Conservation (phyloP, 2,329 filamentous ascomycete genomes). For the Lasiodiplodia hormozganensis region DNA sequence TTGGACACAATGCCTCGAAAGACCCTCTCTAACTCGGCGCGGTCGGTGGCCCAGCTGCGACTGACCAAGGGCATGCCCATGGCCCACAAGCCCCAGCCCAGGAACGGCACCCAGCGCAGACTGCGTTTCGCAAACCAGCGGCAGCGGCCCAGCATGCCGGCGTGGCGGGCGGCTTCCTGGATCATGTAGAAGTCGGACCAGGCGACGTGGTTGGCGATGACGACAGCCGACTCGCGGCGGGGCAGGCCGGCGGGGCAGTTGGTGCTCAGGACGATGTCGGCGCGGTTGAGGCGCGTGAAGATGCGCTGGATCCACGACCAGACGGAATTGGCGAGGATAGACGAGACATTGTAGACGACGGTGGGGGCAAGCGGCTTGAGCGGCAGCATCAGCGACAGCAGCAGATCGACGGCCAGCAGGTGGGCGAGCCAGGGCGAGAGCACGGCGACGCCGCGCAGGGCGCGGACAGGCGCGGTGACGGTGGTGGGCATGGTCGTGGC, state of each 20-base stretch:
- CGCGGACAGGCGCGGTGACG: conserved; percentile 32
- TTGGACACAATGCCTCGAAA: conserved; percentile 61
- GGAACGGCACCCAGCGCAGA: conserved; percentile 64
- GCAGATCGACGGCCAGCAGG: conserved; percentile 60
- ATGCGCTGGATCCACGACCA: conserved; percentile 66
- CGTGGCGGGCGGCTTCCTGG: conserved; percentile 61
- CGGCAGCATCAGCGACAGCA: conserved; percentile 46
- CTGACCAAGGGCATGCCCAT: conserved; percentile 71
- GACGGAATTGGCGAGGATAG: conserved; percentile 60
- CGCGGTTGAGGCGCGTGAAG: conserved; percentile 63
- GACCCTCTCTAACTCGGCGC: conserved; percentile 62
- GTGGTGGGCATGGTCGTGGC: not conserved
- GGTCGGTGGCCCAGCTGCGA: conserved; percentile 65
- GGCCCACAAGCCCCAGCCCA: conserved; percentile 70
- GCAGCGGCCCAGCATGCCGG: conserved; percentile 66
- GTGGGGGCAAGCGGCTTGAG: conserved; percentile 49
- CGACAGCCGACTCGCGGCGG: conserved; percentile 64
- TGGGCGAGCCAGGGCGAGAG: conserved; percentile 61
- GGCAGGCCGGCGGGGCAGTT: conserved; percentile 52
- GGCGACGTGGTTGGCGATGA: conserved; percentile 66
- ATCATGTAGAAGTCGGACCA: conserved; percentile 72
- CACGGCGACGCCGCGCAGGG: conserved; percentile 54
- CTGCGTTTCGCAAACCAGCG: conserved; percentile 69
- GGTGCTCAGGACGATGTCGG: conserved; percentile 57
- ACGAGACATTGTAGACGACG: conserved; percentile 62